Base-by-base conservation (phyloP, 2,329 filamentous ascomycete genomes). In the Apiospora rasikravindrae region DNA sequence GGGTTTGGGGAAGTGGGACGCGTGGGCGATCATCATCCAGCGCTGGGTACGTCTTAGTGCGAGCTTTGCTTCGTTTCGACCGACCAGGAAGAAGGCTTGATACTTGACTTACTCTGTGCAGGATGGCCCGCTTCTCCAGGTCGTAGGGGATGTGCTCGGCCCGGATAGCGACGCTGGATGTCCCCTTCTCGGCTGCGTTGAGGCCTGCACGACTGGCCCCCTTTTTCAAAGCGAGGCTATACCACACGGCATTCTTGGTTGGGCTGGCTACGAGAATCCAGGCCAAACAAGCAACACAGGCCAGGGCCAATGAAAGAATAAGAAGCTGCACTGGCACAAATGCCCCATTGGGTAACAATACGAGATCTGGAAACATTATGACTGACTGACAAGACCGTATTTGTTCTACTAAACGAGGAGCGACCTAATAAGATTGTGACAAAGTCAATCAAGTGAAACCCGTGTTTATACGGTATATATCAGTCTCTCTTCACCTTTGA, bases 1-100 rank as follows among this genome's bases (percentile, higher is more conserved):
- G 10, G 83, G 75, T 64, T 88, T 86, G 72, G 79, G 78, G 64
- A 90, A 81, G 71, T 88, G 83, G 71, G 82, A 81, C 75, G 85
- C 42, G 33, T 70, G 68, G 16, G 26, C 68, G 26, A 53, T 33
- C 70, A 71, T 71, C 40, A 68, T 47, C 70, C 70, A 71, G 7
- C 70, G 42, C 70, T 71, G 37, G 37, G n/a, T n/a, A n/a, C n/a
- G n/a, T n/a, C 14, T 13, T 14, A 22, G 1, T 47, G 24, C 24
- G 13, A 37, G 16, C 22, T 19, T 19, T n/a, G 10, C 4, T 5
- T 2, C 29, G 8, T 57, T 4, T 22, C 7, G 3, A 22, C 1
- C 4, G n/a, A n/a, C 13, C 8, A 13, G 6, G 7, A 14, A 2
- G n/a, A 6, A 37, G 1, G 0, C 8, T 19, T 10, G 3, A 10